phyloP scores from a whole-genome alignment of 768 basidiomycete genomes.

The Gloeopeniophorella convolvens region DNA sequence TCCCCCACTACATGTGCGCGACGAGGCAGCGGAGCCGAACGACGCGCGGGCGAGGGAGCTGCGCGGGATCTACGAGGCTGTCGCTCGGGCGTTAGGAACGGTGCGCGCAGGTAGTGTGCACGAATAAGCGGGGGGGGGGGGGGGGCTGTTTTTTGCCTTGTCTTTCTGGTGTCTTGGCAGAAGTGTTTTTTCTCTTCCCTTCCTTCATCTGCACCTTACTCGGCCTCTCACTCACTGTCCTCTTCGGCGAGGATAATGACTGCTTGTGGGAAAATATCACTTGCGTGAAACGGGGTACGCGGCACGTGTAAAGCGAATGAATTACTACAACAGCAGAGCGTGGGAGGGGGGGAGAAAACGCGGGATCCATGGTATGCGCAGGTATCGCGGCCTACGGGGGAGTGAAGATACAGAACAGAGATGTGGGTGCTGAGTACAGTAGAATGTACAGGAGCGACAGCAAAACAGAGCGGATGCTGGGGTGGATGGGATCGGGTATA shows the following conservation, averaged over 20 bases:
- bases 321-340: conserved; percentile 3
- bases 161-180: background rate
- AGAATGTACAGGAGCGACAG: background rate
- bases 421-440: conserved; percentile 1
- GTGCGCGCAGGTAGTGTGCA: too few relatives aligned
- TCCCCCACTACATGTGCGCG: conserved; percentile 15
- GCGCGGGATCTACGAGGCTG: conserved; percentile 18
- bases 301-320: conserved; percentile 3
- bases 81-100: conserved; percentile 15
- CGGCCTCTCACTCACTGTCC: too few relatives aligned
- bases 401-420: conserved; percentile 7
- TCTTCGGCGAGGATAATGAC: too few relatives aligned
- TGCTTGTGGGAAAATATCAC: too few relatives aligned
- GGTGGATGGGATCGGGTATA: conserved; percentile 1
- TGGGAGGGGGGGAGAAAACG: background rate
- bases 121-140: too few relatives aligned
- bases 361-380: background rate
- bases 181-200: background rate
- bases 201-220: too few relatives aligned
- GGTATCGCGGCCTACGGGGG: conserved; percentile 10
- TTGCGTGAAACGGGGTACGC: too few relatives aligned
- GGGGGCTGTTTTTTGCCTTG: background rate
- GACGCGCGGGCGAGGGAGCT: conserved; percentile 8
- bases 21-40: conserved; percentile 5
- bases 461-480: background rate